phyloP scores from a whole-genome alignment of 2,329 filamentous ascomycete species.

The Penicillium sp. region DNA sequence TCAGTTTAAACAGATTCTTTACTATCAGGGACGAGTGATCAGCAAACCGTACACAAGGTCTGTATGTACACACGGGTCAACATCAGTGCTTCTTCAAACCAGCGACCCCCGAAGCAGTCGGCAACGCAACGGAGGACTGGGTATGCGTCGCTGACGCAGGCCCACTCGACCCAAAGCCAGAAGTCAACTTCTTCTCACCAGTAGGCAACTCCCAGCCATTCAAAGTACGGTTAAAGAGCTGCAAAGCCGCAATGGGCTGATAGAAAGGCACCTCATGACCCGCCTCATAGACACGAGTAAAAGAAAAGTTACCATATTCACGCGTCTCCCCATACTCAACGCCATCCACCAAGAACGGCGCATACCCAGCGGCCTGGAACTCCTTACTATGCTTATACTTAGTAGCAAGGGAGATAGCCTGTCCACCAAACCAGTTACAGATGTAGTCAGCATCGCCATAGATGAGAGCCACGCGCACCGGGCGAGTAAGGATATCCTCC shows the following conservation, averaged over 20 bases:
- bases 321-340: conserved; percentile 69
- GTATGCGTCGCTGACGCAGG: conserved; percentile 46
- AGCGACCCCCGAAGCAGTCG: conserved; percentile 17
- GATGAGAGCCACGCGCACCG: conserved; percentile 69
- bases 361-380: conserved; percentile 70
- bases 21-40: background rate
- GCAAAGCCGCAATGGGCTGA: conserved; percentile 61
- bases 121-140: conserved; percentile 40
- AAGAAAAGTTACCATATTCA: conserved; percentile 73
- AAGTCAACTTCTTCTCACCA: conserved; percentile 42
- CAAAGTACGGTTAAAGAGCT: conserved; percentile 63
- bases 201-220: conserved; percentile 57
- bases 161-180: conserved; percentile 43
- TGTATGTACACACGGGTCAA: no score
- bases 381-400: conserved; percentile 51
- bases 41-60: background rate
- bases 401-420: conserved; percentile 67
- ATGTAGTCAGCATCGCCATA: conserved; percentile 64
- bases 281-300: conserved; percentile 66
- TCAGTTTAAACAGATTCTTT: no score
- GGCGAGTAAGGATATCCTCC: conserved; percentile 59
- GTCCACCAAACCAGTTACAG: conserved; percentile 67
- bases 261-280: conserved; percentile 62
- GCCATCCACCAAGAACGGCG: conserved; percentile 67
- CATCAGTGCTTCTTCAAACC: background rate